phyloP scores from a whole-genome alignment of 257 asterid genomes.

The Nicotiana otophora region DNA sequence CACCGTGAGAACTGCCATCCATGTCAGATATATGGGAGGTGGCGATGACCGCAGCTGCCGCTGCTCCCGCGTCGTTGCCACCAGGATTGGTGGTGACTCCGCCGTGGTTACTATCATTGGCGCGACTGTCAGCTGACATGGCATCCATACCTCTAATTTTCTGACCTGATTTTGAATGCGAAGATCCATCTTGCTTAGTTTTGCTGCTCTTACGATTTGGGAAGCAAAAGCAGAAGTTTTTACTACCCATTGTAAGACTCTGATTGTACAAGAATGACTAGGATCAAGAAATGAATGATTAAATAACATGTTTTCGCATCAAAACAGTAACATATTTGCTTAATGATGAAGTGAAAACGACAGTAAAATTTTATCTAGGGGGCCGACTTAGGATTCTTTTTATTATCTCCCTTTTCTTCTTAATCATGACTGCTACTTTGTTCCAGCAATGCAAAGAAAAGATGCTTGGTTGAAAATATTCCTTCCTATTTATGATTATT shows the following conservation, averaged over 20 bases:
- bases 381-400: not conserved
- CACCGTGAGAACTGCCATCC: slow-evolving; percentile 5
- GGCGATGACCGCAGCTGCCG: not conserved
- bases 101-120: not conserved
- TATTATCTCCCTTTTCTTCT: not conserved
- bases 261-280: not conserved
- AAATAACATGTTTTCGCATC: not conserved
- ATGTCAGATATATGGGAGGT: not conserved
- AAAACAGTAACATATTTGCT: not conserved
- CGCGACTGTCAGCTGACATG: no score
- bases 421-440: not conserved
- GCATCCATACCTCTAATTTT: not conserved
- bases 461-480: not conserved
- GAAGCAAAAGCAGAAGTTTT: slow-evolving; percentile 4
- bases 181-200: not conserved
- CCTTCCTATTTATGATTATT: not conserved
- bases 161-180: not conserved
- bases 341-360: not conserved
- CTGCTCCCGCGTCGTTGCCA: not conserved
- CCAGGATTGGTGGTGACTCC: not conserved
- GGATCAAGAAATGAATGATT: not conserved
- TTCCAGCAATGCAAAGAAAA: not conserved
- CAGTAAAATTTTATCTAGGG: not conserved
- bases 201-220: not conserved
- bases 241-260: not conserved